Base-by-base conservation (phyloP, 495 filamentous ascomycete genomes). In the Hypoxylon crocopeplum region DNA sequence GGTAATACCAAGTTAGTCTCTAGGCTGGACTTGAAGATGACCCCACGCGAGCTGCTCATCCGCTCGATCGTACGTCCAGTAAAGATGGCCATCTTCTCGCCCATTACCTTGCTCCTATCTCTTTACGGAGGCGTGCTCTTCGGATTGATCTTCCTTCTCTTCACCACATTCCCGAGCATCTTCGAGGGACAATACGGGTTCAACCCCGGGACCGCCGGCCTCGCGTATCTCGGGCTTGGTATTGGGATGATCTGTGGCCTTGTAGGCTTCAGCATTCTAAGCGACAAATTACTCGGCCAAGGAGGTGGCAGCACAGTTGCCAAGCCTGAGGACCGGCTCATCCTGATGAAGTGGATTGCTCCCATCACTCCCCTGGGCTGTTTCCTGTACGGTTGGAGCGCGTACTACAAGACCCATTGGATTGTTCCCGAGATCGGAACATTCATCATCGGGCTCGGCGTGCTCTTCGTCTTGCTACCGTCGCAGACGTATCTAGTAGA, bases 401-500 rank as follows among this genome's bases (percentile, higher is more conserved):
- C 59, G 11, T 59, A 72, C 19, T 61, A 69, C 36, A 67, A 54
- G 7, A 38, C 59, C 10, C 38, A 63, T 13, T 85, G 81, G 81
- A 78, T 82, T 24, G 74, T 80, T n/a, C 75, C 79, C 2, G 75
- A 79, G 50, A 74, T 84, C 42, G 80, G 62, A 2, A 71, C 72
- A 17, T 49, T 72, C 1, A 68, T 78, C 6, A 72, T 79, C 29
- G 72, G 74, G 3, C 66, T 77, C 29, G 80, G 79, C 0, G 70
- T 70, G 41, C 75, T 82, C 49, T 65, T 71, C 1, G 69, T 75
- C 20, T 73, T 78, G 17, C 68, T 77, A 7, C 69, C 72, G 5
- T 72, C 78, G 25, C 73, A 78, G 58, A 76, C 74, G 0, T 84
- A 84, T 36, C 59, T 81, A 11, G 76, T 84, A 12, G 82, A 85